Base-by-base conservation (phyloP, 2,329 filamentous ascomycete genomes). In the Lachnum nothofagi region DNA sequence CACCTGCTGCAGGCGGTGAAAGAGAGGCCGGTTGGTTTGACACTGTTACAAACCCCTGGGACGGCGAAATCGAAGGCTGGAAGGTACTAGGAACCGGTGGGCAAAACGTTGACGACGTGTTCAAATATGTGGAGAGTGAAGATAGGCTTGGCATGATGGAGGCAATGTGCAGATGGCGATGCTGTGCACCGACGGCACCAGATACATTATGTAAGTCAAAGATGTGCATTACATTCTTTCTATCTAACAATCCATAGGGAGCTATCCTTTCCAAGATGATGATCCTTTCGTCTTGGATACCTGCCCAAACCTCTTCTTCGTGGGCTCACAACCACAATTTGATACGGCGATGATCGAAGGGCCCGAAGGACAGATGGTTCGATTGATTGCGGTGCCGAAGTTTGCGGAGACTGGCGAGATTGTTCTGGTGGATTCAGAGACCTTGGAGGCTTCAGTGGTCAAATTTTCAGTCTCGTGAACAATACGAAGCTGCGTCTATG, bases 261-360 rank as follows among this genome's bases (percentile, higher is more conserved):
- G 87, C 63, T 98, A 97, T 64, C 93, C 93, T 0, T 98, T 95
- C 69, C 91, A 97, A 68, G 87, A 93, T 16, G 80, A 89, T 42
- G 94, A 98, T 63, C 90, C 88, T 0, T 94, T 97, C 63, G 85
- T 97, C 37, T 76, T 98, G 61, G 80, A 84, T 55, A 73, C 82
- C 16, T 95, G 88, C 54, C 93, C 93, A 2, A 91, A 98, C 63
- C 74, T 98, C 25, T 97, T 89, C 70, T 88, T 98, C 65, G 85
- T 87, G 1, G 91, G 91, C 14, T 90, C 86, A 60, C 90, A 95
- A 67, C 84, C 88, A 2, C 74, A 75, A 44, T 95, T 94, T 66
- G 83, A 80, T 44, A 91, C 85, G 2, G 79, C 77, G 24, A 67
- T 85, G 1, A 83, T 94, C 29, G 72, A 83, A 35, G 85, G 85